phyloP scores from a whole-genome alignment of 2,329 filamentous ascomycete genomes.

The Blumeriella jaapii region DNA sequence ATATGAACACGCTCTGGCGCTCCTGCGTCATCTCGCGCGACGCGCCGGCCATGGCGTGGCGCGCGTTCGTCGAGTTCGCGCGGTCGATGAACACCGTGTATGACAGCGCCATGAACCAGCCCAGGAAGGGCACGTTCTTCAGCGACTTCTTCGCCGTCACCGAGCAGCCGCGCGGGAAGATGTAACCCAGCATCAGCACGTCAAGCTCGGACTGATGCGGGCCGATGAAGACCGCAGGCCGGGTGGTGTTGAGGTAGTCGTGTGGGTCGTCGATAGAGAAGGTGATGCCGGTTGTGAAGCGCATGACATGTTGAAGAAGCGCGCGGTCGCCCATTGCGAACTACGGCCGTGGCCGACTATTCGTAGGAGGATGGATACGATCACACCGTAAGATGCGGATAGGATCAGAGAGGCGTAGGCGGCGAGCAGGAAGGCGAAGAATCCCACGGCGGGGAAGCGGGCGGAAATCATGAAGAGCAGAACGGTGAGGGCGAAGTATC shows the following conservation, averaged over 20 bases:
- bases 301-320: conserved; percentile 75
- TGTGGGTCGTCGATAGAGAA: conserved; percentile 64
- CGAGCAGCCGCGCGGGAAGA: conserved; percentile 86
- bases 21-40: conserved; percentile 64
- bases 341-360: conserved; percentile 60
- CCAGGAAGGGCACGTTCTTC: conserved; percentile 69
- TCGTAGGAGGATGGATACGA: conserved; percentile 61
- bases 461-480: conserved; percentile 52
- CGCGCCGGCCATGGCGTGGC: conserved; percentile 76
- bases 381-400: conserved; percentile 60
- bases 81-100: conserved; percentile 95
- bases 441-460: conserved; percentile 47
- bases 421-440: conserved; percentile 57
- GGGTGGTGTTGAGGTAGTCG: conserved; percentile 39
- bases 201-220: conserved; percentile 98
- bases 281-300: conserved; percentile 59
- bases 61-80: conserved; percentile 68
- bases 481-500: conserved; percentile 40
- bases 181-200: conserved; percentile 75
- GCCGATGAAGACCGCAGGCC: conserved; percentile 82
- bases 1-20: conserved; percentile 72
- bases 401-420: conserved; percentile 51
- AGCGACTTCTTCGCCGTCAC: conserved; percentile 86
- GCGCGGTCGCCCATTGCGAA: conserved; percentile 74
- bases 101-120: conserved; percentile 86